Evolutionary conservation across 768 basidiomycete genomes (phyloP).

Genomic region (Tylopilus felleus): DNA sequence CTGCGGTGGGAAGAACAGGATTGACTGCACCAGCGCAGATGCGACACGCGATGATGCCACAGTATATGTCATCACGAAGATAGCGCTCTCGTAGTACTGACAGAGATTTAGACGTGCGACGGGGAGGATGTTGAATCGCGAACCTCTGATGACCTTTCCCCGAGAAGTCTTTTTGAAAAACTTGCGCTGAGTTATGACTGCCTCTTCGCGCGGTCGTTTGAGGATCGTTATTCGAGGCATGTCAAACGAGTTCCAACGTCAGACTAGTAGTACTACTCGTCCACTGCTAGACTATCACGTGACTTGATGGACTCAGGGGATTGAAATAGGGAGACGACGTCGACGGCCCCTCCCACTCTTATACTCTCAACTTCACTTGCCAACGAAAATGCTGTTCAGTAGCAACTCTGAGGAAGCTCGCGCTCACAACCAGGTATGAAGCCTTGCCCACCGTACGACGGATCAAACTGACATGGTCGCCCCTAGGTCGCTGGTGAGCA

Average conservation of each 20-base stretch:
- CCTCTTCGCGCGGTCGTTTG: conserved; percentile 69
- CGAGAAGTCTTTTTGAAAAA: conserved; percentile 95
- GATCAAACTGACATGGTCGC: not conserved
- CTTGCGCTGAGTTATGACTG: conserved; percentile 76
- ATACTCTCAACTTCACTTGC: not conserved
- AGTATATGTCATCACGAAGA: conserved; percentile 86
- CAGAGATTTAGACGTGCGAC: not conserved
- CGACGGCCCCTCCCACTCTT: no score
- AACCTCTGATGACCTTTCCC: conserved; percentile 93
- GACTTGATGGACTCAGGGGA: not conserved
- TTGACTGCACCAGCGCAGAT: conserved; percentile 47
- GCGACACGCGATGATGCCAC: conserved; percentile 72
- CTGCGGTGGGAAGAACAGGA: conserved; percentile 54
- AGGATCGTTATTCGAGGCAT: conserved; percentile 67
- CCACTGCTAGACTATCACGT: conserved; percentile 7
- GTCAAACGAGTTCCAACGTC: not conserved
- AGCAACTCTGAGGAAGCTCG: conserved; percentile 23
- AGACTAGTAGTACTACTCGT: not conserved
- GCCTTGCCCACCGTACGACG: not conserved
- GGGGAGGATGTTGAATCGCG: conserved; percentile 1
- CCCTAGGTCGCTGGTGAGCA: conserved; percentile 19
- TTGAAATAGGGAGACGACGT: no score
- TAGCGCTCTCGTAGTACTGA: conserved; percentile 91
- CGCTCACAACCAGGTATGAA: conserved; percentile 19
- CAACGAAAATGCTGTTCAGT: conserved; percentile 23